Conservation (phyloP, 2,329 filamentous ascomycete species). For the Sporothrix phasma region DNA sequence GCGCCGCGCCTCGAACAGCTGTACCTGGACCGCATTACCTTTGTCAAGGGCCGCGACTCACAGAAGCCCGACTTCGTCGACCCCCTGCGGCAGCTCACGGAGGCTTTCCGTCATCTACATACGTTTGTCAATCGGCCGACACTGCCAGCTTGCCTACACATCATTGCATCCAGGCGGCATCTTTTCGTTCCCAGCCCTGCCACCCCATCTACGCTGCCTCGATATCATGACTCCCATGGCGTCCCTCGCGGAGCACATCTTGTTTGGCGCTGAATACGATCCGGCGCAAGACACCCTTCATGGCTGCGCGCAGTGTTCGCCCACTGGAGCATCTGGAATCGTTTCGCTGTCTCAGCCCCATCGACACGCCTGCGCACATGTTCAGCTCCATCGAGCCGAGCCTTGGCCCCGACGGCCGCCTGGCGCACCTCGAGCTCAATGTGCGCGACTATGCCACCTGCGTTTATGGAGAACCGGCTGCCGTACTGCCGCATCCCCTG, state of each 20-base stretch:
- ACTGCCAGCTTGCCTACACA: background rate
- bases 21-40: background rate
- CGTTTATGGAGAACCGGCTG: background rate
- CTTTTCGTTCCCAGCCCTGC: constrained; percentile 9
- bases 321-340: constrained; percentile 10
- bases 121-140: constrained; percentile 13
- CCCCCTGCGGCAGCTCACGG: background rate
- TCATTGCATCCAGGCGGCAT: background rate
- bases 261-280: background rate
- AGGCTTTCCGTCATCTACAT: constrained; percentile 2
- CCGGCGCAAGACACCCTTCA: background rate
- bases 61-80: background rate
- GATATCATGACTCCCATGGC: constrained; percentile 6
- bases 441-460: background rate
- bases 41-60: background rate
- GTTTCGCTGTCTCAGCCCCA: constrained; percentile 6
- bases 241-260: background rate
- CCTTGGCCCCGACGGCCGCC: constrained; percentile 2
- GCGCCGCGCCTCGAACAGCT: constrained; percentile 16
- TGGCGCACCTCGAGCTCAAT: constrained; percentile 15
- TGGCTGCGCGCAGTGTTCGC: no score
- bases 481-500: background rate
- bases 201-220: constrained; percentile 12
- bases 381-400: constrained; percentile 6
- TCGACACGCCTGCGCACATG: background rate